Percentiles rank a stretch among this genome's conserved stretches.
Conservation (phyloP, 164 flowering plant genomes). For the Echeveria elegans region DNA sequence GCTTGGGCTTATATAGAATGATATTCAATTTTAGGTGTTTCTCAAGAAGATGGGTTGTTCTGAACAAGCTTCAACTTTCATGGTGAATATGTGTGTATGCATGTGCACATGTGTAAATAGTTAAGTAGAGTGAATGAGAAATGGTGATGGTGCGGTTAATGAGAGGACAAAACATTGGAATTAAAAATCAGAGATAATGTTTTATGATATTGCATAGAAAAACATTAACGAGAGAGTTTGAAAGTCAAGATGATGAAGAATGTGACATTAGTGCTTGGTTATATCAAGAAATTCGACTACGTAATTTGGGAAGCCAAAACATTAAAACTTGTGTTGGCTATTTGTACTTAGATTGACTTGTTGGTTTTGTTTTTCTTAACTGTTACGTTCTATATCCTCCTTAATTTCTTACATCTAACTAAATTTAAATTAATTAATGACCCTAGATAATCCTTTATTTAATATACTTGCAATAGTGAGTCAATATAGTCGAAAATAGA, state of each 20-base stretch:
- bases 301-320: conserved; percentile 27
- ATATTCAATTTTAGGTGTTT: not conserved
- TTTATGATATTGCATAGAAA: too few relatives aligned
- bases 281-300: conserved; percentile 18
- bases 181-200: conserved; percentile 25
- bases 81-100: not conserved
- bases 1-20: not conserved
- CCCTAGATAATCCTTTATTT: too few relatives aligned
- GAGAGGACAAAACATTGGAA: conserved; percentile 18
- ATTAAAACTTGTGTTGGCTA: too few relatives aligned
- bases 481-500: too few relatives aligned
- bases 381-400: conserved; percentile 30
- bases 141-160: conserved; percentile 25
- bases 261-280: conserved; percentile 11
- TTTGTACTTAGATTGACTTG: too few relatives aligned
- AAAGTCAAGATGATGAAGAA: conserved; percentile 37
- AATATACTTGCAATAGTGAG: too few relatives aligned
- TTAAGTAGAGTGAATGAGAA: too few relatives aligned
- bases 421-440: too few relatives aligned
- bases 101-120: not conserved
- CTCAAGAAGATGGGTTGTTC: not conserved
- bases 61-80: conserved; percentile 3
- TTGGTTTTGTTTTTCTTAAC: conserved; percentile 36
- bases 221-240: too few relatives aligned
- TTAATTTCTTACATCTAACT: not conserved